A percentile compares a stretch with the other conserved stretches of the same genome.
Evolutionary conservation across 768 basidiomycete genomes (phyloP).

Genomic region (Guyanaporus albipodus): DNA sequence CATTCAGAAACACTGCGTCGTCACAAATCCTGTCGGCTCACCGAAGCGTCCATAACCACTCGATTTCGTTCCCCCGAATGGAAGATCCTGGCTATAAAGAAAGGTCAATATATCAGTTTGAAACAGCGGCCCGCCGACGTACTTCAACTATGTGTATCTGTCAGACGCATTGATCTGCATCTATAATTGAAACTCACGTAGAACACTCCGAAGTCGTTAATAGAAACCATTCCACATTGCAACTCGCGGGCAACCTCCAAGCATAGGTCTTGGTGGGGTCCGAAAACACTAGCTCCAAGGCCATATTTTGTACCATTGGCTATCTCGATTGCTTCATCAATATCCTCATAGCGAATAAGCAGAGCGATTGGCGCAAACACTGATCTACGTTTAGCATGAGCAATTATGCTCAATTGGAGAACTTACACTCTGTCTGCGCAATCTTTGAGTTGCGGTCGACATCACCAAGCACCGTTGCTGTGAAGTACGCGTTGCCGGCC

Average conservation of each 20-base stretch:
- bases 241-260: slow-evolving; percentile 74
- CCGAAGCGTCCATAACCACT: slow-evolving; percentile 95
- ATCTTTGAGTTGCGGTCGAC: slow-evolving; percentile 70
- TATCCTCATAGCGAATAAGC: slow-evolving; percentile 76
- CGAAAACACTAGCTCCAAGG: slow-evolving; percentile 93
- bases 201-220: slow-evolving; percentile 92
- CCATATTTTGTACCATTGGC: slow-evolving; percentile 88
- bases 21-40: slow-evolving; percentile 28
- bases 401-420: not conserved
- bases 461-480: slow-evolving; percentile 82
- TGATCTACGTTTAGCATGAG: slow-evolving; percentile 29
- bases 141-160: slow-evolving; percentile 55
- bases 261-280: slow-evolving; percentile 75
- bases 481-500: slow-evolving; percentile 76
- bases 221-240: slow-evolving; percentile 94
- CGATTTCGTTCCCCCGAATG: slow-evolving; percentile 90
- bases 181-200: slow-evolving; percentile 50
- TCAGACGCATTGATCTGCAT: slow-evolving; percentile 15
- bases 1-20: slow-evolving; percentile 6
- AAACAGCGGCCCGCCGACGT: slow-evolving; percentile 27
- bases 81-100: slow-evolving; percentile 73
- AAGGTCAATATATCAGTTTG: not conserved
- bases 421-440: slow-evolving; percentile 70
- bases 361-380: slow-evolving; percentile 93
- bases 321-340: slow-evolving; percentile 83